Evolutionary conservation across 1,139 yeast genomes (phyloP).

Genomic region (Meyerozyma carpophila): DNA sequence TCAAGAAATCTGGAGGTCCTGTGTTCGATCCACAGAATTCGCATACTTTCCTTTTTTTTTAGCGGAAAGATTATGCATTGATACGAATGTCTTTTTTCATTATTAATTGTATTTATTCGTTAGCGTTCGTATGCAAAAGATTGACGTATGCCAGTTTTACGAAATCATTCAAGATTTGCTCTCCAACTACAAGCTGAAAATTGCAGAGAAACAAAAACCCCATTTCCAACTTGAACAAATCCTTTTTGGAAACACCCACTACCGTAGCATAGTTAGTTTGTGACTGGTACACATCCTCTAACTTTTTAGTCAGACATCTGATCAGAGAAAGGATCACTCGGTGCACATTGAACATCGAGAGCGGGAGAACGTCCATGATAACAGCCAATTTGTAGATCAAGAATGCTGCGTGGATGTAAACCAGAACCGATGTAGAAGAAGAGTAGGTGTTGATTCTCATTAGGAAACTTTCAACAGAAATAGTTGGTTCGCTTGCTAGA

Average conservation of each 20-base stretch:
- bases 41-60: conserved; percentile 21
- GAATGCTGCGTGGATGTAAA: conserved; percentile 38
- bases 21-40: conserved; percentile 30
- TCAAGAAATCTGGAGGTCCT: conserved; percentile 13
- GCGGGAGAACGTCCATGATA: conserved; percentile 26
- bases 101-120: background rate
- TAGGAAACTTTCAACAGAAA: conserved; percentile 33
- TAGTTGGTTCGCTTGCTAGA: conserved; percentile 30
- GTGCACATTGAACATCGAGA: conserved; percentile 32
- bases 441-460: conserved; percentile 38
- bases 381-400: conserved; percentile 33
- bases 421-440: conserved; percentile 34
- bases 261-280: conserved; percentile 41
- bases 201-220: conserved; percentile 38
- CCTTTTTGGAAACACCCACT: conserved; percentile 37
- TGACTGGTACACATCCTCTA: conserved; percentile 42
- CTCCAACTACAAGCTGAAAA: conserved; percentile 36
- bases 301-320: conserved; percentile 39
- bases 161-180: conserved; percentile 27
- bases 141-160: conserved; percentile 15
- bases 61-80: background rate
- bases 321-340: conserved; percentile 37
- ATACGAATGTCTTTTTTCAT: background rate
- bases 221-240: conserved; percentile 35
- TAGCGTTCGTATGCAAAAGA: background rate